A percentile compares a stretch with the other conserved stretches of the same genome.
phyloP scores from a whole-genome alignment of 2,329 filamentous ascomycete species.

The Epichloe sibirici region DNA sequence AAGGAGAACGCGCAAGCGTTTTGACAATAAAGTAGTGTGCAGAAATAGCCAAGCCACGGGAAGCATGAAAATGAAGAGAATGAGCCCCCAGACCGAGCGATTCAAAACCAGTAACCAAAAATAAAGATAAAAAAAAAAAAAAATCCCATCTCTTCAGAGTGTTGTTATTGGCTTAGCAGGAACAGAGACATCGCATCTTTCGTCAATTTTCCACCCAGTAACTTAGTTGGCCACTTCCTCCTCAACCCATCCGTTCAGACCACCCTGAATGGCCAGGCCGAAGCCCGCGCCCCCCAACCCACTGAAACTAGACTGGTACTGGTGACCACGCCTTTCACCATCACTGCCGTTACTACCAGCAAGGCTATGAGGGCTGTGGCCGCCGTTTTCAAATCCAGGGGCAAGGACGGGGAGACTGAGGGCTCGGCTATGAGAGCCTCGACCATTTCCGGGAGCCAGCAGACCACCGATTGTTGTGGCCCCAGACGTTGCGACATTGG shows the following conservation, averaged over 20 bases:
- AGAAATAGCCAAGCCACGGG: background rate
- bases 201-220: constrained; percentile 2
- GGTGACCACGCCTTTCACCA: constrained; percentile 49
- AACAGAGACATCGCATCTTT: background rate
- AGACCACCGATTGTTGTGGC: constrained; percentile 65
- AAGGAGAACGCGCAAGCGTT: background rate
- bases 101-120: constrained; percentile 12
- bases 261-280: constrained; percentile 50
- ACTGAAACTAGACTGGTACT: constrained; percentile 52
- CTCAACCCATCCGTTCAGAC: constrained; percentile 55
- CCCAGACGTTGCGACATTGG: constrained; percentile 38
- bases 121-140: constrained; percentile 23
- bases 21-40: background rate
- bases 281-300: constrained; percentile 47
- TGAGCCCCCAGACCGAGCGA: constrained; percentile 11
- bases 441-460: constrained; percentile 55
- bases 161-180: background rate
- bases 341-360: constrained; percentile 33
- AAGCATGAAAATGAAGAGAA: constrained; percentile 7
- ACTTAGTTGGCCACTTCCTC: constrained; percentile 49
- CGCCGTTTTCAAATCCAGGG: constrained; percentile 49
- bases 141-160: constrained; percentile 16
- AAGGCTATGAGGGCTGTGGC: constrained; percentile 36
- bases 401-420: constrained; percentile 73
- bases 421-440: constrained; percentile 61